Conservation (phyloP, 2,329 filamentous ascomycete species). For the Clarireedia hainanense region DNA sequence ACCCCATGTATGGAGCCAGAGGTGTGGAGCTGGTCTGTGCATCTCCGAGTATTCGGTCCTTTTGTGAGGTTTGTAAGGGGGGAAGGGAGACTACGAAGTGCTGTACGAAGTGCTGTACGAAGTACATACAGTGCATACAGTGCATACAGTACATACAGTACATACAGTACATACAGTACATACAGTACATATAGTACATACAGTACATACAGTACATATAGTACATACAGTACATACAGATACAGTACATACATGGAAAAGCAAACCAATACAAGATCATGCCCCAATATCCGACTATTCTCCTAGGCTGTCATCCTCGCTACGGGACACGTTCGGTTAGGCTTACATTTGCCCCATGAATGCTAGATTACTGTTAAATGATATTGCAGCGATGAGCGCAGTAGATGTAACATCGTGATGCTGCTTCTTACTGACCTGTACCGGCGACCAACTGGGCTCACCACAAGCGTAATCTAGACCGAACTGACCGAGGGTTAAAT, state of each 20-base stretch:
- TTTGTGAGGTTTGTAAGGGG: conserved; percentile 1
- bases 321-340: no score
- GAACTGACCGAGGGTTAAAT: neutral
- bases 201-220: no score
- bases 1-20: conserved; percentile 3
- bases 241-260: no score
- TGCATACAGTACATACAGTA: neutral
- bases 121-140: neutral
- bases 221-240: no score
- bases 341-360: neutral
- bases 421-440: neutral
- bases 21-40: neutral
- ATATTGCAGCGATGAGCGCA: neutral
- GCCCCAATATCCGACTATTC: no score
- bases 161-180: neutral
- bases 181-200: no score
- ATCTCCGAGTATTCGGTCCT: conserved; percentile 6
- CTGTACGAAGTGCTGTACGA: no score
- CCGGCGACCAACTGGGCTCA: neutral
- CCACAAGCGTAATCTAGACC: neutral
- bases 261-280: no score
- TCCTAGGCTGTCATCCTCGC: no score
- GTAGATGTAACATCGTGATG: neutral
- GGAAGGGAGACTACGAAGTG: neutral
- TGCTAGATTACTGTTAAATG: neutral